These are phyloP conservation scores for Forsythia suspensa DNA, from an alignment of 257 asterid genomes.

Conservation along the genomic window DNA sequence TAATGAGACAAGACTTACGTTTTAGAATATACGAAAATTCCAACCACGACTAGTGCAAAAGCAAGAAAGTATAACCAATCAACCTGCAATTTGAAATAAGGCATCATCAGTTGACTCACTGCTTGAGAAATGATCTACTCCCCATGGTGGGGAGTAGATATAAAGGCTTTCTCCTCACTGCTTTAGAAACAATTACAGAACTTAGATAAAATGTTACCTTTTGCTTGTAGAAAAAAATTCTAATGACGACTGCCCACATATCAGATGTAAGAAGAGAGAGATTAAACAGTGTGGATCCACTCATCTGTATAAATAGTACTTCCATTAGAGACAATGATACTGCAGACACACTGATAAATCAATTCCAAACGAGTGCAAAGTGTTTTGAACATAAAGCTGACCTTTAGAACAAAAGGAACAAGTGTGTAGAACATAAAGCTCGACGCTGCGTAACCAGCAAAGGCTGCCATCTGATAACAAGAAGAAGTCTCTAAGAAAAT, in stretches of 20 bases:
- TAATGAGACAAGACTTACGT: conserved; percentile 29
- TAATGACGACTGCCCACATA: conserved; percentile 76
- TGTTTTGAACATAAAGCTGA: conserved; percentile 13
- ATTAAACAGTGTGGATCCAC: conserved; percentile 77
- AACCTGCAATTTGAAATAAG: conserved; percentile 45
- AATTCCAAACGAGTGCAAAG: not conserved
- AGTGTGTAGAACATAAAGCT: conserved; percentile 58
- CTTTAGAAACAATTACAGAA: not conserved
- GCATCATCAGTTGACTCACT: not conserved
- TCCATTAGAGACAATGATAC: not conserved
- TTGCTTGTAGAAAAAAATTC: conserved; percentile 71
- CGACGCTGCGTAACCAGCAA: conserved; percentile 45
- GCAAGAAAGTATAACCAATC: conserved; percentile 72
- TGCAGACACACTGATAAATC: not conserved
- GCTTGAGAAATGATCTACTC: not conserved
- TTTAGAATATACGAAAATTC: conserved; percentile 57
- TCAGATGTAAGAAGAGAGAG: conserved; percentile 81
- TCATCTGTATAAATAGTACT: conserved; percentile 38
- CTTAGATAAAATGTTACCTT: conserved; percentile 31
- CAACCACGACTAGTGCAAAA: conserved; percentile 53
- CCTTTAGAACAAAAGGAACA: conserved; percentile 52
- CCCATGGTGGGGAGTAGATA: too few relatives aligned
- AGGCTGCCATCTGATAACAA: conserved; percentile 44
- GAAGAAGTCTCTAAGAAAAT: not conserved
- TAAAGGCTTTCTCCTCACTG: not conserved